phyloP scores from a whole-genome alignment of 2,329 filamentous ascomycete genomes.

The Talaromyces sp. region DNA sequence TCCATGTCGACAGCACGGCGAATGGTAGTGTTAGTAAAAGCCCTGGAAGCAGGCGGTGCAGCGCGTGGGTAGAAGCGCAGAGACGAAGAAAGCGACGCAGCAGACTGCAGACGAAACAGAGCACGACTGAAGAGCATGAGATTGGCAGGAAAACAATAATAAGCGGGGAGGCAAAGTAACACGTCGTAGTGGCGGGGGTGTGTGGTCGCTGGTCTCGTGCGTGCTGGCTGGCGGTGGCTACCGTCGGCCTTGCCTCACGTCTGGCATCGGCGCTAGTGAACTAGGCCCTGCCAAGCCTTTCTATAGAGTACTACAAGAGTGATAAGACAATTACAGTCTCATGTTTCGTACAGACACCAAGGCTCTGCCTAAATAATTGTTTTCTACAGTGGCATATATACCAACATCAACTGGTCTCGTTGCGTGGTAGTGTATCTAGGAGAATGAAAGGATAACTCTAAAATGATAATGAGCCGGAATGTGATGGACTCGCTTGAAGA shows the following conservation, averaged over 20 bases:
- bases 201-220: not conserved
- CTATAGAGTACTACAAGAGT: not conserved
- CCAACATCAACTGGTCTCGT: not conserved
- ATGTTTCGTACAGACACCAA: not conserved
- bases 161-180: not conserved
- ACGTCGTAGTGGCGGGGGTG: not conserved
- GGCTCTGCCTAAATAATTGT: not conserved
- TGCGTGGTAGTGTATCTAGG: not conserved
- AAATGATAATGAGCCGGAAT: not conserved
- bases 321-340: not conserved
- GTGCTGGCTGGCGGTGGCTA: not conserved
- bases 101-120: conserved; percentile 24
- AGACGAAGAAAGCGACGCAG: conserved; percentile 11
- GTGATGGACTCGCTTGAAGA: too few species aligned
- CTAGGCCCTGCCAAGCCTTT: not conserved
- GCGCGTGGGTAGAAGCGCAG: conserved; percentile 19
- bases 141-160: not conserved
- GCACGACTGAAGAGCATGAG: conserved; percentile 31
- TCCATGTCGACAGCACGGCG: conserved; percentile 58
- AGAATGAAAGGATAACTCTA: not conserved
- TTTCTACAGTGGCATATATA: not conserved
- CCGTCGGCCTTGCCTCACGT: not conserved
- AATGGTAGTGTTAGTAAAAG: conserved; percentile 32
- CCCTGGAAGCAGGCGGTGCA: conserved; percentile 18
- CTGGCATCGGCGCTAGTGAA: not conserved